Evolutionary conservation across 257 asterid genomes (phyloP), one percentile per base, ranked within the genome.

Genomic region (Salvia hispanica): DNA sequence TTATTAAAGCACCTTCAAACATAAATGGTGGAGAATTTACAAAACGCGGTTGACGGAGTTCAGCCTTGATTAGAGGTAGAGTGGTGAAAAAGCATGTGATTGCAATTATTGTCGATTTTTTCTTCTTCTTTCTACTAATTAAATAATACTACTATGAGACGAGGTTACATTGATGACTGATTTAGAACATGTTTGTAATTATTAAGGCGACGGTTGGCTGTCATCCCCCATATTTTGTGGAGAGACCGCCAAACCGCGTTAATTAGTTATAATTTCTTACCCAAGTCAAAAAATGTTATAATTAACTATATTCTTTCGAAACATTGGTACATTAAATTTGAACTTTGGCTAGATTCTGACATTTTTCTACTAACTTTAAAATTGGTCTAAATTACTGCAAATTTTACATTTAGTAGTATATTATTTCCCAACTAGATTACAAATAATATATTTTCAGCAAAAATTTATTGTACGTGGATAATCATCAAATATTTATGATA

Each of bases 141-240:
- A 60, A 39, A 37, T 58, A 59, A 33, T 28, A 46, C 18, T 28
- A 46, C 18, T 9, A 33, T 28, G 67, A 3, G 14, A 43, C 60
- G 0, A 40, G 9, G 36, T 61, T 44, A 1, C 16, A 21, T 25
- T 25, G 31, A 25, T 25, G 31, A 25, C 21, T 18, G 1, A 37
- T 37, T 28, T 4, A 59, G 54, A 67, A 72, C 75, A 69, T 62
- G 77, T 33, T n/a, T 69, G 28, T 28, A 58, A 73, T 73, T 31
- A 73, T 69, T 69, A 64, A 12, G 66, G 6, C 9, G 50, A 72
- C 69, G 78, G 72, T 72, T 25, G 76, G 7, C 53, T 33, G 40
- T 51, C 66, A 28, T 12, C 43, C 61, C 31, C 31, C 21, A 33
- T 2, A 57, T 44, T 44, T 5, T n/a, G 58, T 43, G 54, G 58